These are phyloP conservation scores for Trametes hirsuta DNA, from an alignment of 1,284 basidiomycete species.

Conservation along the genomic window DNA sequence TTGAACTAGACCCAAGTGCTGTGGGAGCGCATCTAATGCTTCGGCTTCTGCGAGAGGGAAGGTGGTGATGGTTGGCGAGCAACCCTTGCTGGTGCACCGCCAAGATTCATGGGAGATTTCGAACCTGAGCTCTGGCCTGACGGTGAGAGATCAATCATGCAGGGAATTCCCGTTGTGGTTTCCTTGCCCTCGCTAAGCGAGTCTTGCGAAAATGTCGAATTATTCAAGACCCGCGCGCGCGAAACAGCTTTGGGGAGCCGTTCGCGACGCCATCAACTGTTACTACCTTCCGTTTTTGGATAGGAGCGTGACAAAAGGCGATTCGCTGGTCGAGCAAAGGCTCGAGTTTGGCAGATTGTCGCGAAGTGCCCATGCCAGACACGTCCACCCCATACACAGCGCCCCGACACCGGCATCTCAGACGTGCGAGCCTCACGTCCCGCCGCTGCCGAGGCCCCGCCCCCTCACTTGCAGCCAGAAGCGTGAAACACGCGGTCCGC, in stretches of 20 bases:
- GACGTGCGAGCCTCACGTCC: constrained; percentile 8
- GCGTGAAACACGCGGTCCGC: constrained; percentile 14
- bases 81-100: constrained; percentile 24
- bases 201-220: constrained; percentile 23
- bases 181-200: constrained; percentile 22
- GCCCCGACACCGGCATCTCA: constrained; percentile 9
- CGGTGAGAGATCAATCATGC: constrained; percentile 29
- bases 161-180: constrained; percentile 19
- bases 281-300: constrained; percentile 24
- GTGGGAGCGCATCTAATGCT: constrained; percentile 29
- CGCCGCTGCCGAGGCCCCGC: neutral
- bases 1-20: constrained; percentile 24
- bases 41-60: constrained; percentile 23
- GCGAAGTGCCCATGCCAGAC: constrained; percentile 23
- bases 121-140: constrained; percentile 14
- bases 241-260: constrained; percentile 9
- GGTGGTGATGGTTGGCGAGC: constrained; percentile 27
- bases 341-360: constrained; percentile 28
- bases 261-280: constrained; percentile 25
- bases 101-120: constrained; percentile 20
- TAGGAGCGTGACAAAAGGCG: constrained; percentile 19
- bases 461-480: constrained; percentile 2
- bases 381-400: constrained; percentile 16
- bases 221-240: constrained; percentile 20
- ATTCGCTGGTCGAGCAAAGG: constrained; percentile 16